Percentiles rank a stretch among this genome's conserved stretches.
These are phyloP conservation scores for Xylariales sp. DNA, from an alignment of 2,329 filamentous ascomycete genomes.

Conservation along the genomic window DNA sequence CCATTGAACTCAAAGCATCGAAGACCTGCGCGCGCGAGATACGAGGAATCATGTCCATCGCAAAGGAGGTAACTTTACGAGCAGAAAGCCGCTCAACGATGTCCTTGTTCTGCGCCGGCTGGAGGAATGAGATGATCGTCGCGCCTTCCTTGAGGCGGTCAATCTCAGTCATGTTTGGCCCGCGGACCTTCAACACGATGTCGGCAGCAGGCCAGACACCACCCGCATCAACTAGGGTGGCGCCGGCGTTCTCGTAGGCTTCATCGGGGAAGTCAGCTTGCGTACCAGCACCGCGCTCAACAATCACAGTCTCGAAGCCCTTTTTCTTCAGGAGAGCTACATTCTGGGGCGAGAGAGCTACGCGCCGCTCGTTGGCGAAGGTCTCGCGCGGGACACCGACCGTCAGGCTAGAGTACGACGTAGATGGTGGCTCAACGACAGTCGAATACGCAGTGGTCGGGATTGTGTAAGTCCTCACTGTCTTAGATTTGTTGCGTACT, in stretches of 20 bases:
- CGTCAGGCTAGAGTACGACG: slow-evolving; percentile 66
- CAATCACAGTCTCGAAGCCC: slow-evolving; percentile 70
- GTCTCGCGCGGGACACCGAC: slow-evolving; percentile 77
- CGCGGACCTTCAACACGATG: slow-evolving; percentile 79
- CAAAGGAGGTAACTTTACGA: slow-evolving; percentile 70
- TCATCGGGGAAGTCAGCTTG: slow-evolving; percentile 73
- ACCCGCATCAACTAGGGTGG: slow-evolving; percentile 65
- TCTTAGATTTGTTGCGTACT: slow-evolving; percentile 16
- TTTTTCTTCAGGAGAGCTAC: slow-evolving; percentile 79
- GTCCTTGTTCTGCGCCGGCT: slow-evolving; percentile 73
- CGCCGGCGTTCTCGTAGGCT: slow-evolving; percentile 73
- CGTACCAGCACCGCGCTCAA: slow-evolving; percentile 76
- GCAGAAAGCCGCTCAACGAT: slow-evolving; percentile 69
- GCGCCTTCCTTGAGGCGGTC: slow-evolving; percentile 62
- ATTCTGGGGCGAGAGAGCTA: slow-evolving; percentile 81
- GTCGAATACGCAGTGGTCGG: slow-evolving; percentile 26
- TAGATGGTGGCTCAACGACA: slow-evolving; percentile 36
- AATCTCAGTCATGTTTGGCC: slow-evolving; percentile 66
- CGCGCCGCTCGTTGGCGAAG: slow-evolving; percentile 74
- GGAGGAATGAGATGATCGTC: slow-evolving; percentile 77
- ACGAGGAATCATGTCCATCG: slow-evolving; percentile 89
- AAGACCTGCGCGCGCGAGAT: slow-evolving; percentile 87
- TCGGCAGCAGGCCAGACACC: slow-evolving; percentile 71
- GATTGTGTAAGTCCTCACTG: slow-evolving; percentile 16
- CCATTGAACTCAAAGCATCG: slow-evolving; percentile 87